These are phyloP conservation scores for Salix suchowensis DNA, from an alignment of 345 rosid species.

Conservation along the genomic window DNA sequence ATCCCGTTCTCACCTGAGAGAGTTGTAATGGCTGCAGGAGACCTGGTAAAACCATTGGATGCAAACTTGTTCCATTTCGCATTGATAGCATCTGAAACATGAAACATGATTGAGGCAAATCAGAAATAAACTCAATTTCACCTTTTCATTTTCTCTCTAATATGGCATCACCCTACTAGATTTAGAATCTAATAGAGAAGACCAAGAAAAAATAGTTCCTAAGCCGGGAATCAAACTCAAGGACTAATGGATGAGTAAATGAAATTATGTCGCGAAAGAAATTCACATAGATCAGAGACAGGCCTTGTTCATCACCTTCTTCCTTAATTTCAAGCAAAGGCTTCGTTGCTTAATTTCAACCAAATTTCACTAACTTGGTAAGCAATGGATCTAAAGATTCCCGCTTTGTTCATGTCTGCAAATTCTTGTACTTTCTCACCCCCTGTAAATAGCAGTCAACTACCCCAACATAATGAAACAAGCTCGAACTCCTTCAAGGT, in stretches of 20 bases:
- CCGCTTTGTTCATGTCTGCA: too few species aligned
- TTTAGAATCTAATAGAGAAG: not conserved
- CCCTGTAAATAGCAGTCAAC: too few species aligned
- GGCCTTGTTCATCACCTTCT: not conserved
- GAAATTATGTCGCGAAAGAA: not conserved
- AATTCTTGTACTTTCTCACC: too few species aligned
- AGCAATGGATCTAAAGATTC: too few species aligned
- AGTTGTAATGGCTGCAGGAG: constrained; percentile 45
- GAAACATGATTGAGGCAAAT: constrained; percentile 11
- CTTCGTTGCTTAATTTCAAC: too few species aligned
- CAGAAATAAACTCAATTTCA: constrained; percentile 1
- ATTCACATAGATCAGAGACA: not conserved
- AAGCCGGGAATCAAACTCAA: not conserved
- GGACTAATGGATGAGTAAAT: not conserved
- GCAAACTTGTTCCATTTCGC: constrained; percentile 71
- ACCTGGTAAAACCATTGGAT: constrained; percentile 63
- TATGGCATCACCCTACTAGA: not conserved
- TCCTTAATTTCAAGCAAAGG: too few species aligned
- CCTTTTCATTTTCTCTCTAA: not conserved
- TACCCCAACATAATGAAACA: too few species aligned
- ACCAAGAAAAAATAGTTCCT: not conserved
- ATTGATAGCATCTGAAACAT: constrained; percentile 63
- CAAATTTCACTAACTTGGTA: too few species aligned
- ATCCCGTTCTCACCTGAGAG: constrained; percentile 31
- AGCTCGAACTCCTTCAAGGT: too few species aligned